Percentiles rank a stretch among this genome's conserved stretches.
These are phyloP conservation scores for Botrytis hyacinthi DNA, from an alignment of 2,329 filamentous ascomycete genomes.

Conservation along the genomic window DNA sequence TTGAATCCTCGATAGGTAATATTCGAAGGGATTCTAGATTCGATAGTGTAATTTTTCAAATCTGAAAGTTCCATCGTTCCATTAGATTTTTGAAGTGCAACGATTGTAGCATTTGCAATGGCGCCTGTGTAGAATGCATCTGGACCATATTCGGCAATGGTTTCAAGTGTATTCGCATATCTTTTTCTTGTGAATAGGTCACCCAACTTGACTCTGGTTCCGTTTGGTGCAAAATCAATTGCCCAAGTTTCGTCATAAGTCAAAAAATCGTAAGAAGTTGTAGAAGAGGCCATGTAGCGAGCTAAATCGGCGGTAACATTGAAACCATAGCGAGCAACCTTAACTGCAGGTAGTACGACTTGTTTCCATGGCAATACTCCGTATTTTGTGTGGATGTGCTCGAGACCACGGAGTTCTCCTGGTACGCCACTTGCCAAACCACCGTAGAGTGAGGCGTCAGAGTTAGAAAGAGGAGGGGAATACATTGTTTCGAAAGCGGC, in stretches of 20 bases:
- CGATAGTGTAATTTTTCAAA: slow-evolving; percentile 69
- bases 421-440: slow-evolving; percentile 57
- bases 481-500: slow-evolving; percentile 63
- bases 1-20: slow-evolving; percentile 69
- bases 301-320: slow-evolving; percentile 59
- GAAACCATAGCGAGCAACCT: slow-evolving; percentile 60
- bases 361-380: slow-evolving; percentile 53
- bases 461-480: slow-evolving; percentile 49
- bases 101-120: slow-evolving; percentile 71
- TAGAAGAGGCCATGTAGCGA: slow-evolving; percentile 52
- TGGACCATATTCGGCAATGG: slow-evolving; percentile 69
- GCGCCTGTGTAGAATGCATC: slow-evolving; percentile 72
- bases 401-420: slow-evolving; percentile 46
- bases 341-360: slow-evolving; percentile 58
- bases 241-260: slow-evolving; percentile 76
- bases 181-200: slow-evolving; percentile 78
- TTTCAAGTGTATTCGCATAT: slow-evolving; percentile 76
- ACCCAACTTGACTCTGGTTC: slow-evolving; percentile 66
- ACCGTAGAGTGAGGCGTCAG: slow-evolving; percentile 52
- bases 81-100: slow-evolving; percentile 63
- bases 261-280: slow-evolving; percentile 61
- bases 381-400: slow-evolving; percentile 46
- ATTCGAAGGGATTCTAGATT: slow-evolving; percentile 59
- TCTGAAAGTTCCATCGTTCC: slow-evolving; percentile 87
- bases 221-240: slow-evolving; percentile 83